A percentile compares a stretch with the other conserved stretches of the same genome.
These are phyloP conservation scores for Xylaria longipes DNA, from an alignment of 495 filamentous ascomycete genomes.

Conservation along the genomic window DNA sequence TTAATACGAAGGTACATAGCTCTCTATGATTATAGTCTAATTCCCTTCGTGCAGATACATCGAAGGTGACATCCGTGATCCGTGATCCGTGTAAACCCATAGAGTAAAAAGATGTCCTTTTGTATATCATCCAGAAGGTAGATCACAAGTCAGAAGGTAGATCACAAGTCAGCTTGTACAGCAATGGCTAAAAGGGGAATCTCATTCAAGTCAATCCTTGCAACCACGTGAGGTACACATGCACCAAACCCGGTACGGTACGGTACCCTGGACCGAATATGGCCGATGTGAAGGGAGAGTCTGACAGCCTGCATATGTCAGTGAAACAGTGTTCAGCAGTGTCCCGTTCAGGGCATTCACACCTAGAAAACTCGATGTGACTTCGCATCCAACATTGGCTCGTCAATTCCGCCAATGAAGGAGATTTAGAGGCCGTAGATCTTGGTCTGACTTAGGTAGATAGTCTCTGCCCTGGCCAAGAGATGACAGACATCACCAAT, in stretches of 20 bases:
- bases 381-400: background rate
- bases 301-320: constrained; percentile 6
- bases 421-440: background rate
- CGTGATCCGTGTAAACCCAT: background rate
- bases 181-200: background rate
- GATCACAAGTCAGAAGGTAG: background rate
- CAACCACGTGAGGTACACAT: constrained; percentile 3
- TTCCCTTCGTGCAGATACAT: background rate
- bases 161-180: background rate
- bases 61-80: background rate
- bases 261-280: background rate
- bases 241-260: background rate
- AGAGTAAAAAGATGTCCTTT: background rate
- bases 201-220: constrained; percentile 4
- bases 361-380: background rate
- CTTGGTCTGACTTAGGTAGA: background rate
- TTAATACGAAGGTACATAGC: too few species aligned
- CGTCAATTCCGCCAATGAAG: background rate
- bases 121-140: background rate
- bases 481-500: background rate
- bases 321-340: background rate
- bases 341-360: background rate
- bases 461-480: background rate
- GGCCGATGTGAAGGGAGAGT: background rate
- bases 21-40: background rate